These are phyloP conservation scores for Zasmidium cellare DNA, from an alignment of 2,329 filamentous ascomycete genomes.

Conservation along the genomic window DNA sequence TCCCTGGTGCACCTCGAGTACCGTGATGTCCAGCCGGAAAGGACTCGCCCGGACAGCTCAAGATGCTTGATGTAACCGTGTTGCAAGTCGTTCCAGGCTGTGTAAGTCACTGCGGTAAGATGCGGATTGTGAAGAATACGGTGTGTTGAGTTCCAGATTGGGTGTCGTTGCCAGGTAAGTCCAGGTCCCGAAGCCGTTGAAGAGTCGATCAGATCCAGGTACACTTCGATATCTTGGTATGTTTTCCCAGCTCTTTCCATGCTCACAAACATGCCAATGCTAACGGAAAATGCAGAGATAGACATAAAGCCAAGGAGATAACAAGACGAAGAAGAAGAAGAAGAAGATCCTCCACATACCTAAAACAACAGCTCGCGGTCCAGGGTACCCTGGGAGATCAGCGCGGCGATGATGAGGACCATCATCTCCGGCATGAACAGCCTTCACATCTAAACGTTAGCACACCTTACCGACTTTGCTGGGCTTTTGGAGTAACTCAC, in stretches of 20 bases:
- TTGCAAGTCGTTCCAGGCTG: too few relatives aligned
- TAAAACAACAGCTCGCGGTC: background rate
- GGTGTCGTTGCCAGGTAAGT: background rate
- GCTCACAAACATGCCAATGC: background rate
- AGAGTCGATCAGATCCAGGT: background rate
- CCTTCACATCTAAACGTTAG: too few relatives aligned
- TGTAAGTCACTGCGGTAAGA: too few relatives aligned
- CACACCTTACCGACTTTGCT: too few relatives aligned
- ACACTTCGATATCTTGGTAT: background rate
- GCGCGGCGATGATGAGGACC: background rate
- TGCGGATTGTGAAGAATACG: too few relatives aligned
- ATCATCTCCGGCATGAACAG: too few relatives aligned
- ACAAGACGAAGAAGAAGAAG: too few relatives aligned
- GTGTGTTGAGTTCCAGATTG: too few relatives aligned
- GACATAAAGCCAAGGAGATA: background rate
- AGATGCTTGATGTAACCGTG: too few relatives aligned
- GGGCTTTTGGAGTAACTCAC: too few relatives aligned
- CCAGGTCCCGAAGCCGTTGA: background rate
- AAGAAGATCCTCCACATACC: background rate
- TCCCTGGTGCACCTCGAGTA: background rate
- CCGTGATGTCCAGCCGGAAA: too few relatives aligned
- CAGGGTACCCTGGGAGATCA: background rate
- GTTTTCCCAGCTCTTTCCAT: background rate
- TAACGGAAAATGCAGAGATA: background rate
- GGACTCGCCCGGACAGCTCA: too few relatives aligned